Evolutionary conservation across 164 flowering plant genomes (phyloP).

Genomic region (Vitis vinifera): DNA sequence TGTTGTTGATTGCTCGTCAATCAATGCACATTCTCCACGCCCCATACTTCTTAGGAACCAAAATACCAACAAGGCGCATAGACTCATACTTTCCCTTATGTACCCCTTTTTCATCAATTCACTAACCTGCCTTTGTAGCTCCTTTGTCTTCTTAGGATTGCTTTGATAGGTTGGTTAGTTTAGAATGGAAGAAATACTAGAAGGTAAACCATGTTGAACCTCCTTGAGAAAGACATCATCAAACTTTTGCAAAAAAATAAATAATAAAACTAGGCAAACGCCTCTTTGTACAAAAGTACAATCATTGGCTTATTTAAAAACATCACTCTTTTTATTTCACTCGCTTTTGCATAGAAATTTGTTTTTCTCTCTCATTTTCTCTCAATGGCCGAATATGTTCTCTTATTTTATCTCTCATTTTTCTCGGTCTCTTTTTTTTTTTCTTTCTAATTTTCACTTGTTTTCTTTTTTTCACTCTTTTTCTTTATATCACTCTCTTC

Average conservation of each 20-base stretch:
- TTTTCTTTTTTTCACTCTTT: too few species aligned
- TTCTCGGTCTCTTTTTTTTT: too few species aligned
- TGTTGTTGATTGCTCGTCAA: too few species aligned
- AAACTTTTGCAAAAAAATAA: too few species aligned
- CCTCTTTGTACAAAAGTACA: too few species aligned
- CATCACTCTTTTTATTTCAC: too few species aligned
- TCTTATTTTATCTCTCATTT: too few species aligned
- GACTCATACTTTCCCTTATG: neutral
- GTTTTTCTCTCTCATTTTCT: neutral
- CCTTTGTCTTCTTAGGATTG: neutral
- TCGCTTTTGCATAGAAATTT: neutral
- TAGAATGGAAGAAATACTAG: neutral
- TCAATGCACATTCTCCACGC: neutral
- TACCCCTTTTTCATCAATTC: too few species aligned
- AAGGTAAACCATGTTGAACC: neutral
- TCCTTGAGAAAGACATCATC: neutral
- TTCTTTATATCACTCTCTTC: too few species aligned
- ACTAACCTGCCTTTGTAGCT: neutral
- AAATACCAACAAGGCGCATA: neutral
- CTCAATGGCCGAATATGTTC: neutral
- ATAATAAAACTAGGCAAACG: too few species aligned
- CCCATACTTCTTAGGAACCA: neutral
- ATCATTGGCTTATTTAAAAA: too few species aligned
- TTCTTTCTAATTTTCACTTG: too few species aligned
- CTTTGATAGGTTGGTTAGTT: neutral